Evolutionary conservation across 331 rosid species (phyloP).

Genomic region (Stylosanthes scabra): DNA sequence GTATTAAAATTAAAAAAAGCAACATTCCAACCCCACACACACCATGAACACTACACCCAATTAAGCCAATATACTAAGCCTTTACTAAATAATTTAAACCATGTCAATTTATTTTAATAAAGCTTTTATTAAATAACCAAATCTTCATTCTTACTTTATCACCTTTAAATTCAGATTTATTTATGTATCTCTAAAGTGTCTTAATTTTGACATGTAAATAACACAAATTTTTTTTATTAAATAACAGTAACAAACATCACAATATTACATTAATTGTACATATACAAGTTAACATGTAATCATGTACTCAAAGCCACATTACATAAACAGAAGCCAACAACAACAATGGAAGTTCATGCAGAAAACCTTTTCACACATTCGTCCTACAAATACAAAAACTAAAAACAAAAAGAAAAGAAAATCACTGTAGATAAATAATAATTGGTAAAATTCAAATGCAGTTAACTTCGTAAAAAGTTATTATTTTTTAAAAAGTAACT

Average conservation of each 20-base stretch:
- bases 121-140: no score
- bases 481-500: no score
- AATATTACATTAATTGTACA: no score
- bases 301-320: neutral
- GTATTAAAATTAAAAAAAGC: neutral
- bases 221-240: slow-evolving; percentile 12
- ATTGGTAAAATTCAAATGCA: no score
- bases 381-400: neutral
- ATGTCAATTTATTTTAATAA: no score
- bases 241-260: neutral
- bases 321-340: slow-evolving; percentile 5
- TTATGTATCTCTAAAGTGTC: no score
- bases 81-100: no score
- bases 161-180: no score
- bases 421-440: neutral
- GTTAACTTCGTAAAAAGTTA: no score
- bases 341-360: neutral
- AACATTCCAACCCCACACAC: neutral
- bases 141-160: no score
- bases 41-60: neutral
- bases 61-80: neutral
- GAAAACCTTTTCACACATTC: neutral
- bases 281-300: neutral
- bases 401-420: neutral
- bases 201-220: neutral